Evolutionary conservation across 148 eudicot genomes (phyloP).

Genomic region (Hydrangea macrophylla): DNA sequence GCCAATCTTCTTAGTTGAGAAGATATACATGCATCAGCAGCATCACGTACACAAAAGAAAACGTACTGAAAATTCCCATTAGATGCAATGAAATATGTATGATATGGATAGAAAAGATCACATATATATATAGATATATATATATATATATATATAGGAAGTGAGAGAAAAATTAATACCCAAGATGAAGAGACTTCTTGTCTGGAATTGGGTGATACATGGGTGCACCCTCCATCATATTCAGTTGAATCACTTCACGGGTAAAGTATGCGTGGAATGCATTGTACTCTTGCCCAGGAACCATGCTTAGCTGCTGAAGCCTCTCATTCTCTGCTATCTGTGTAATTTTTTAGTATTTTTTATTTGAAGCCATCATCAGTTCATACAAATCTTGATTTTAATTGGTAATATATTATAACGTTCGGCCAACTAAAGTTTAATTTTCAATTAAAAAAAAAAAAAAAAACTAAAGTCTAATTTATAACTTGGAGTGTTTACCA

Average conservation of each 20-base stretch:
- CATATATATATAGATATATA: not conserved
- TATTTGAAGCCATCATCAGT: not conserved
- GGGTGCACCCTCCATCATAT: slow-evolving; percentile 29
- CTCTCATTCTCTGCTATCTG: slow-evolving; percentile 41
- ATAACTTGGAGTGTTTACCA: not conserved
- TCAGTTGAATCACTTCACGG: slow-evolving; percentile 32
- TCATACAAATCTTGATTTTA: no score
- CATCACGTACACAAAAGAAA: no score
- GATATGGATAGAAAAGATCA: no score
- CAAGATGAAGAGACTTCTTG: slow-evolving; percentile 26
- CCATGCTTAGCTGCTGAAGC: slow-evolving; percentile 34
- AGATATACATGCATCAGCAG: no score
- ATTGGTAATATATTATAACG: no score
- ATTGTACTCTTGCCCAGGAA: slow-evolving; percentile 32
- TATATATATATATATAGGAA: not conserved
- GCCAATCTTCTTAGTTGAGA: no score
- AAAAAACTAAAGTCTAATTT: not conserved
- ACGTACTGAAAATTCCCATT: no score
- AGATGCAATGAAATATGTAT: no score
- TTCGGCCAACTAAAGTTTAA: no score
- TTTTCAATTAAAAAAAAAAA: no score
- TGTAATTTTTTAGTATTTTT: no score
- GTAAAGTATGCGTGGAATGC: slow-evolving; percentile 28
- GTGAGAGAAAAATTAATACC: slow-evolving; percentile 9
- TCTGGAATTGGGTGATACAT: slow-evolving; percentile 11